Conservation (phyloP, 371 early-diverging fungal species). For the Funneliformis caledonium region DNA sequence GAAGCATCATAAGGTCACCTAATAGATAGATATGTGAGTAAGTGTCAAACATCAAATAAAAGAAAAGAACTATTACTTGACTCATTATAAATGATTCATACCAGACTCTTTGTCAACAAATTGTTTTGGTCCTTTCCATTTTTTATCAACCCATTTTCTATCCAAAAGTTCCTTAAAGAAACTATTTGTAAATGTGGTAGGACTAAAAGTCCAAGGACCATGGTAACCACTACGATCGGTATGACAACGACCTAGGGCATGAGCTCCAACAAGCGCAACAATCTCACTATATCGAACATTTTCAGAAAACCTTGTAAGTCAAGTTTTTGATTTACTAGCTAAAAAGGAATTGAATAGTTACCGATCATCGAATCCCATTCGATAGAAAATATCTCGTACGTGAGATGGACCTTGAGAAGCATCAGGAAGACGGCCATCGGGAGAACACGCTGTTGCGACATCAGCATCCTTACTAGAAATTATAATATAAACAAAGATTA, state of each 20-base stretch:
- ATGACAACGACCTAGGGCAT: constrained; percentile 96
- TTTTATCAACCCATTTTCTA: constrained; percentile 84
- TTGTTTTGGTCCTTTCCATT: constrained; percentile 87
- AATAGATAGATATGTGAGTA: neutral
- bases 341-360: neutral
- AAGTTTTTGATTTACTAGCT: neutral
- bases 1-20: constrained; percentile 76
- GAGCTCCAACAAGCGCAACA: constrained; percentile 91
- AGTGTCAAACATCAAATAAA: neutral
- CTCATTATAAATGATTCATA: too few relatives aligned
- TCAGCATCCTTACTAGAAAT: constrained; percentile 45
- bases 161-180: constrained; percentile 79
- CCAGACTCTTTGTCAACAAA: constrained; percentile 76
- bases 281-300: constrained; percentile 63
- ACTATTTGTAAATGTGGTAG: constrained; percentile 87
- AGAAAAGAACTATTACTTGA: too few relatives aligned
- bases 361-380: constrained; percentile 96
- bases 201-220: constrained; percentile 90
- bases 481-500: neutral
- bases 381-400: constrained; percentile 84
- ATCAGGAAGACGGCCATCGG: constrained; percentile 94
- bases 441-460: constrained; percentile 59
- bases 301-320: neutral
- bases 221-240: constrained; percentile 86
- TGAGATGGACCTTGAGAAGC: constrained; percentile 77